Percentiles rank a stretch among this genome's conserved stretches.
Conservation (phyloP, 1,284 basidiomycete species). For the Phenoliferia sp. region DNA sequence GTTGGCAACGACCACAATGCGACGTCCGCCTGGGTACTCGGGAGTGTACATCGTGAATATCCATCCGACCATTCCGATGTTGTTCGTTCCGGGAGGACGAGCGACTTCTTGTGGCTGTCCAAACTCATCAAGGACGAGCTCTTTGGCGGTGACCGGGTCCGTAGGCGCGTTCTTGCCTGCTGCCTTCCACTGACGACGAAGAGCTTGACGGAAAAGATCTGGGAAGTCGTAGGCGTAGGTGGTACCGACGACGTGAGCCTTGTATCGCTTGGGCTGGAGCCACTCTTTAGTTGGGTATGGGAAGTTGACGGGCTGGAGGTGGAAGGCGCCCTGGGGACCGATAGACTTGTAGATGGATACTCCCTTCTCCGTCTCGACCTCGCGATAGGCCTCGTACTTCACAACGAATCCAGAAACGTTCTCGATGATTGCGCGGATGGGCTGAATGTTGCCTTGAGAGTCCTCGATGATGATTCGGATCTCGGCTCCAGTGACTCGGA, state of each 20-base stretch:
- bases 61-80: slow-evolving; percentile 98
- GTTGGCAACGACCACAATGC: slow-evolving; percentile 87
- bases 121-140: slow-evolving; percentile 91
- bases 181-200: slow-evolving; percentile 86
- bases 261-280: slow-evolving; percentile 97
- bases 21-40: slow-evolving; percentile 85
- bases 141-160: slow-evolving; percentile 72
- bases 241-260: slow-evolving; percentile 97
- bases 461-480: slow-evolving; percentile 94
- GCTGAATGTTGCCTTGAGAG: slow-evolving; percentile 83
- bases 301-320: slow-evolving; percentile 85
- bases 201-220: slow-evolving; percentile 92
- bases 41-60: slow-evolving; percentile 89
- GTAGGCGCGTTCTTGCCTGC: slow-evolving; percentile 60
- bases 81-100: slow-evolving; percentile 87
- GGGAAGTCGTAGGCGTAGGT: slow-evolving; percentile 99
- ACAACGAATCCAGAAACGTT: slow-evolving; percentile 99
- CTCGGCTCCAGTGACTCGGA: slow-evolving; percentile 96
- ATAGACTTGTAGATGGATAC: slow-evolving; percentile 92
- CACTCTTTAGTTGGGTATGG: slow-evolving; percentile 97
- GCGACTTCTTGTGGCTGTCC: slow-evolving; percentile 85
- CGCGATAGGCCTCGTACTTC: slow-evolving; percentile 98
- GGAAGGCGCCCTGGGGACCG: slow-evolving; percentile 80
- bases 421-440: slow-evolving; percentile 95
- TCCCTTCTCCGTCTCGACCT: slow-evolving; percentile 92